phyloP scores from a whole-genome alignment of 1,284 basidiomycete species.

The Polyporus tsugae region DNA sequence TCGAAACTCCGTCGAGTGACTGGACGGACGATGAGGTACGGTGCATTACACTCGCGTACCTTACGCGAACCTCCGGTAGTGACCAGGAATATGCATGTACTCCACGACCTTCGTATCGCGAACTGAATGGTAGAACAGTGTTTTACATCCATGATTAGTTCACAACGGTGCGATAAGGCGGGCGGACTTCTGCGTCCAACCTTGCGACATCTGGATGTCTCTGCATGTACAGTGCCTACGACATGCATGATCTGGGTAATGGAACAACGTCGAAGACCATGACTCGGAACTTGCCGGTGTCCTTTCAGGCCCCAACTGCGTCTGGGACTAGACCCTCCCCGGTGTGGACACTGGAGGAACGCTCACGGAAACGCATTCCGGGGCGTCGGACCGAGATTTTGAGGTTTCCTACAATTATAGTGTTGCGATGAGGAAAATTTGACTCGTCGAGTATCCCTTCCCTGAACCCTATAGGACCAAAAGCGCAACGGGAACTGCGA shows the following conservation, averaged over 20 bases:
- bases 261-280: no score
- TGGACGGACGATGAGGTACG: not conserved
- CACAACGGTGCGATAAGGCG: not conserved
- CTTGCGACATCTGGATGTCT: no score
- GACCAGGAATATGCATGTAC: not conserved
- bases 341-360: no score
- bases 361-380: no score
- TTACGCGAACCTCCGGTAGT: not conserved
- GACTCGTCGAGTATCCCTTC: not conserved
- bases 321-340: no score
- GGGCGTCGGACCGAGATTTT: no score
- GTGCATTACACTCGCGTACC: not conserved
- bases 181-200: no score
- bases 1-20: not conserved
- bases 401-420: not conserved
- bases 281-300: no score
- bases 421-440: not conserved
- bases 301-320: no score
- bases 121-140: not conserved
- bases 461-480: not conserved
- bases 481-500: not conserved
- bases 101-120: not conserved
- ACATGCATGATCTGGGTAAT: no score
- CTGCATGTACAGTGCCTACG: no score
- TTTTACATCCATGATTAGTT: not conserved